Conservation (phyloP, 768 basidiomycete species). For the Lactarius hatsudake region DNA sequence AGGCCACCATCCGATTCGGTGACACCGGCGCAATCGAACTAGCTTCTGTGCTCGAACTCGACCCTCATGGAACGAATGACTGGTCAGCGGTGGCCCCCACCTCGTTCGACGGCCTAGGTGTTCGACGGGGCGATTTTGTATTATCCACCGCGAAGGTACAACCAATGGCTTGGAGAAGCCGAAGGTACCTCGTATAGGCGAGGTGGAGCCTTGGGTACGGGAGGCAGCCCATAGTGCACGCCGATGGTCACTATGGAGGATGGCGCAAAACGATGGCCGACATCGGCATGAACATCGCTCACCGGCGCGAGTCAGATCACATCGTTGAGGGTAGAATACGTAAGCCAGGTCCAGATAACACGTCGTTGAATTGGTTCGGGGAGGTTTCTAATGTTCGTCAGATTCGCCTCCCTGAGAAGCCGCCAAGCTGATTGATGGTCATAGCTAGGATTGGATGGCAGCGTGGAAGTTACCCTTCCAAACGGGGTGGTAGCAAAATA, state of each 20-base stretch:
- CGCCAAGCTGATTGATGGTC: slow-evolving; percentile 11
- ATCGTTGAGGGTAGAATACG: slow-evolving; percentile 43
- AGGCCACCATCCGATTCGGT: slow-evolving; percentile 59
- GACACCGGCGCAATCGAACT: slow-evolving; percentile 56
- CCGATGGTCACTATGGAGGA: slow-evolving; percentile 53
- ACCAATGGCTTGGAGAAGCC: slow-evolving; percentile 72
- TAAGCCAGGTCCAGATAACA: slow-evolving; percentile 41
- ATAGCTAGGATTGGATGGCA: slow-evolving; percentile 73
- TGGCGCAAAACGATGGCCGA: slow-evolving; percentile 74
- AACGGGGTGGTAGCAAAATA: slow-evolving; percentile 48
- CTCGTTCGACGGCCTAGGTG: slow-evolving; percentile 64
- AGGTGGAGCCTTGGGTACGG: slow-evolving; percentile 76
- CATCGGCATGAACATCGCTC: slow-evolving; percentile 59
- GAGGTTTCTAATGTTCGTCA: slow-evolving; percentile 71
- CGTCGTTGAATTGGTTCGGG: slow-evolving; percentile 72
- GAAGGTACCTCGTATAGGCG: slow-evolving; percentile 79
- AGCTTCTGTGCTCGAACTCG: slow-evolving; percentile 83
- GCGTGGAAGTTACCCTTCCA: slow-evolving; percentile 69
- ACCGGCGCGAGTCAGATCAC: slow-evolving; percentile 38
- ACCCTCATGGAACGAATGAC: slow-evolving; percentile 73
- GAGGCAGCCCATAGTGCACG: slow-evolving; percentile 47
- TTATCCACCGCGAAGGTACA: slow-evolving; percentile 69
- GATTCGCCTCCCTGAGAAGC: neutral
- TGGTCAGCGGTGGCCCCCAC: slow-evolving; percentile 41
- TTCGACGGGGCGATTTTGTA: slow-evolving; percentile 80